A percentile compares a stretch with the other conserved stretches of the same genome.
phyloP scores from a whole-genome alignment of 2,329 filamentous ascomycete species.

The Ophiosphaerella narmari region DNA sequence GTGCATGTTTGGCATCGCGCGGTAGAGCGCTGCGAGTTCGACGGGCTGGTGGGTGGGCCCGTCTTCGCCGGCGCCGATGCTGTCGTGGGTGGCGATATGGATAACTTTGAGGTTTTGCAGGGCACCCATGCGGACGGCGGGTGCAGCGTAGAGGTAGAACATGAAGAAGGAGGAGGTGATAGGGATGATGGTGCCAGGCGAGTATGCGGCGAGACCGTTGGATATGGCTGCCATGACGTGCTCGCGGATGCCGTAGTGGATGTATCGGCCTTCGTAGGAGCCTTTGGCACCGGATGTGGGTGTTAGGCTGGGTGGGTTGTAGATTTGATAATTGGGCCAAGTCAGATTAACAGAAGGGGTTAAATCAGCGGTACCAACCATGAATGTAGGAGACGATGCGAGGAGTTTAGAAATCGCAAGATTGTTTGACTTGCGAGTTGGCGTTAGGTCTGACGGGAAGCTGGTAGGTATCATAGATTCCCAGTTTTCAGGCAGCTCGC shows the following conservation, averaged over 20 bases:
- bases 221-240: conserved; percentile 44
- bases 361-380: conserved; percentile 68
- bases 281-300: conserved; percentile 57
- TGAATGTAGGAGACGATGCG: conserved; percentile 90
- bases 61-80: conserved; percentile 57
- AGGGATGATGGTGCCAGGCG: conserved; percentile 56
- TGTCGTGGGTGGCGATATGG: conserved; percentile 66
- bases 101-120: conserved; percentile 61
- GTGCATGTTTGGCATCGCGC: conserved; percentile 65
- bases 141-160: conserved; percentile 56
- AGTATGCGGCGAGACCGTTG: conserved; percentile 62
- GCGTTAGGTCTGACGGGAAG: conserved; percentile 54
- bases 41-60: conserved; percentile 68
- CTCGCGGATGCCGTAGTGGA: conserved; percentile 45
- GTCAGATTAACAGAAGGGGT: conserved; percentile 59
- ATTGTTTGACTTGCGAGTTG: conserved; percentile 58
- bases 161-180: conserved; percentile 66
- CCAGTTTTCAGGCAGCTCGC: conserved; percentile 56
- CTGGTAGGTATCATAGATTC: conserved; percentile 55
- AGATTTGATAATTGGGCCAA: conserved; percentile 56
- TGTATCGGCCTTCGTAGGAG: conserved; percentile 59
- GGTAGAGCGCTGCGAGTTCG: conserved; percentile 60
- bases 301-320: conserved; percentile 47
- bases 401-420: conserved; percentile 57
- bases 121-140: conserved; percentile 65